Evolutionary conservation across 495 filamentous ascomycete genomes (phyloP).

Genomic region (Penicillium robsamsonii): DNA sequence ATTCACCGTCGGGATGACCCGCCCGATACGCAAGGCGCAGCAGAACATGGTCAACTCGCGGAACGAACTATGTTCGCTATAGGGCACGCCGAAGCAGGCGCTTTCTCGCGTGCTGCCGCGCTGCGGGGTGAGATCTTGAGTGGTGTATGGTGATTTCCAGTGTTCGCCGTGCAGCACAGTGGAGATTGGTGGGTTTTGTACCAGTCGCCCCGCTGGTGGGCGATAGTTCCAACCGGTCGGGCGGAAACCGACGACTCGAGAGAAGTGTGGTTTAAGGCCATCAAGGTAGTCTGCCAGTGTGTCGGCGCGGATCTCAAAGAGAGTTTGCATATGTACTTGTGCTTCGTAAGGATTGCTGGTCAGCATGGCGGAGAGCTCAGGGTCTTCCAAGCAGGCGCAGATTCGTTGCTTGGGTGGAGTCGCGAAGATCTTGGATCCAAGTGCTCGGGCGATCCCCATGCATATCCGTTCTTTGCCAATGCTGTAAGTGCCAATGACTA

Average conservation of each 20-base stretch:
- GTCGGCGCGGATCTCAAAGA: slow-evolving; percentile 86
- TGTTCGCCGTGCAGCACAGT: slow-evolving; percentile 68
- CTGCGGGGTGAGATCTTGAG: slow-evolving; percentile 67
- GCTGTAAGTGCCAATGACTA: slow-evolving; percentile 93
- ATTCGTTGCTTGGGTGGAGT: slow-evolving; percentile 76
- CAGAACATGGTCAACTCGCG: slow-evolving; percentile 91
- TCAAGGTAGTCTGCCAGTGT: slow-evolving; percentile 86
- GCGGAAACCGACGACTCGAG: slow-evolving; percentile 84
- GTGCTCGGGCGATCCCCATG: slow-evolving; percentile 81
- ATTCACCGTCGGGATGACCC: slow-evolving; percentile 92
- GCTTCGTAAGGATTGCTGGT: slow-evolving; percentile 79
- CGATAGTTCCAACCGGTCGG: slow-evolving; percentile 91
- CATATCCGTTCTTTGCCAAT: slow-evolving; percentile 98
- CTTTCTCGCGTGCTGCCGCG: slow-evolving; percentile 73
- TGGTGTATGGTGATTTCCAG: slow-evolving; percentile 70
- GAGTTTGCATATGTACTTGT: slow-evolving; percentile 95
- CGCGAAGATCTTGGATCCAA: slow-evolving; percentile 88
- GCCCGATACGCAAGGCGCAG: slow-evolving; percentile 80
- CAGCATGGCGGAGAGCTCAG: slow-evolving; percentile 70
- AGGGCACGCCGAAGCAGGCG: slow-evolving; percentile 87
- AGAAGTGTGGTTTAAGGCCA: slow-evolving; percentile 71
- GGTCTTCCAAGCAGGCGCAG: slow-evolving; percentile 80
- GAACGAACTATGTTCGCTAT: slow-evolving; percentile 93
- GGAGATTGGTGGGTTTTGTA: slow-evolving; percentile 61
- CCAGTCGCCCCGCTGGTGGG: slow-evolving; percentile 60